Base-by-base conservation (phyloP, 257 asterid genomes). In the Avicennia marina region DNA sequence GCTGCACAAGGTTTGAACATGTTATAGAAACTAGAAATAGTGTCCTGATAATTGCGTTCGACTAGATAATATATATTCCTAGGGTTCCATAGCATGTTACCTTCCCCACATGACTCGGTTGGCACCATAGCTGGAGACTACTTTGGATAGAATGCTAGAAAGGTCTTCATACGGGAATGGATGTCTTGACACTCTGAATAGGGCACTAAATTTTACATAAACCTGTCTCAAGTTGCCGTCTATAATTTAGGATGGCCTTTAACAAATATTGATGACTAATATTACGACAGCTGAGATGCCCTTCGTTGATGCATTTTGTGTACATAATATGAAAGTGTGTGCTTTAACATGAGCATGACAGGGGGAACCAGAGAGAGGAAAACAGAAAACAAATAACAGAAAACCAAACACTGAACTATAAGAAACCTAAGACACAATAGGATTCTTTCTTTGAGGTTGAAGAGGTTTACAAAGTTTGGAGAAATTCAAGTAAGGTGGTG, bases 91-190 rank as follows among this genome's bases (percentile, higher is more conserved):
- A 29, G 27, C 6, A 46, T n/a, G 25, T 68, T 70, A 85, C 96
- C 94, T 88, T 81, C 96, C 95, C 96, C 95, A 89, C 96, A 89
- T 85, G 63, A 85, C 55, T 27, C 82, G 85, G 66, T 77, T 75
- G 54, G 91, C 94, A 21, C 96, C 95, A 49, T 75, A 85, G 72
- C 85, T 71, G 46, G 89, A 73, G 63, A 85, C 83, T 19, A 82
- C 21, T 58, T 66, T 72, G 6, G 82, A 66, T 32, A 85, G 71
- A 60, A 78, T 49, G 26, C 63, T 54, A 15, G 79, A 66, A 51
- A 85, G 61, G 70, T 88, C 96, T 47, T 77, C 79, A 33, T 65
- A 88, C 0, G 95, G 95, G 66, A 73, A 75, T 11, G 78, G 70
- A 39, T 66, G 55, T 81, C 89, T 83, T 0, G 95, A 86, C 60